Percentiles rank a stretch among this genome's conserved stretches.
These are phyloP conservation scores for Phytophthora fragariae DNA, from an alignment of 352 stramenopile species.

Conservation along the genomic window DNA sequence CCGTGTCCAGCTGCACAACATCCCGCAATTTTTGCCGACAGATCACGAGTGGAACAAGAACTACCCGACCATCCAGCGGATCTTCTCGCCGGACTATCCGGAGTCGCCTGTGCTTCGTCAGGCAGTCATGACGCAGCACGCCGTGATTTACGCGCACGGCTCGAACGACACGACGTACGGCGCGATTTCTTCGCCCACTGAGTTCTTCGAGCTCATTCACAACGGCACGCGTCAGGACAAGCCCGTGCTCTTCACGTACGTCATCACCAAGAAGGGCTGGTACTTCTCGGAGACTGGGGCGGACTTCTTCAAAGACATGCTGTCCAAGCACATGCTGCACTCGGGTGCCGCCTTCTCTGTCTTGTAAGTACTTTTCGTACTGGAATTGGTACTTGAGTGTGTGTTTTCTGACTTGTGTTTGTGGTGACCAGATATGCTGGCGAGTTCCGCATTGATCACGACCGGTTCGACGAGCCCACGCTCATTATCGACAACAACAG, in stretches of 20 bases:
- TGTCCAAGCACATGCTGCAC: constrained; percentile 49
- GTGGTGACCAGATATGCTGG: constrained; percentile 31
- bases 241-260: constrained; percentile 40
- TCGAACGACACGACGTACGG: constrained; percentile 31
- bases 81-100: constrained; percentile 42
- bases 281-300: constrained; percentile 46
- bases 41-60: constrained; percentile 48
- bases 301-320: constrained; percentile 46
- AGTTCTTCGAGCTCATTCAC: constrained; percentile 45
- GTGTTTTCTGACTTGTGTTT: neutral
- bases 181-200: constrained; percentile 15
- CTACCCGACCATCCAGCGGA: constrained; percentile 38
- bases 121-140: constrained; percentile 38
- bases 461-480: constrained; percentile 16
- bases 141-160: constrained; percentile 38
- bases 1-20: constrained; percentile 42
- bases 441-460: constrained; percentile 36
- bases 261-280: constrained; percentile 38
- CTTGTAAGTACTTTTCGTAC: constrained; percentile 5
- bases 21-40: constrained; percentile 31
- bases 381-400: neutral
- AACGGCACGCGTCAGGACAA: constrained; percentile 37
- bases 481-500: constrained; percentile 51
- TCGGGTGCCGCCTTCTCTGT: constrained; percentile 34
- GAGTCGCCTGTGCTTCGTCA: constrained; percentile 40